Base-by-base conservation (phyloP, 805 yeast genomes). In the Kazachstania bromeliacearum region DNA sequence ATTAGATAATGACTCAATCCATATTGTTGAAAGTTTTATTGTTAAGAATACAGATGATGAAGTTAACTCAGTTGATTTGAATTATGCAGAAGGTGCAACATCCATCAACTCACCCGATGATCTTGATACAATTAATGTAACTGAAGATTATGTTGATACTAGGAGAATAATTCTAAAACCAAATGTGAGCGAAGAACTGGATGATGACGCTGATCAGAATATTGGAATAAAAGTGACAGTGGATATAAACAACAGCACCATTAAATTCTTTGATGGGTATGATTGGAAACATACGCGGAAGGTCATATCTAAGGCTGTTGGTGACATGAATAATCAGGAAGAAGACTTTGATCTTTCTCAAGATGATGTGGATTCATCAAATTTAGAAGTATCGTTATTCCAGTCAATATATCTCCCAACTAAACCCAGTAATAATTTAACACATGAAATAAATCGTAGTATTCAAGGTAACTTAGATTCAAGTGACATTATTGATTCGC, bases 281-380 rank as follows among this genome's bases (percentile, higher is more conserved):
- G 97, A 92, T 48, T 87, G 96, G 94, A 71, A 71, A 37, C 73
- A 74, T 29, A 85, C 97, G 0, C 68, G 94, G 39, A 66, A 65
- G 17, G 66, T 77, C 0, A 78, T 92, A 20, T 63, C 66, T 8
- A 71, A 68, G n/a, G 81, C 84, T 0, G 77, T 88, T 0, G 71
- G 70, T 36, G 60, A 71, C 8, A 71, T 27, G 14, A 27, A 26
- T 14, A 22, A 21, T 5, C 7, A 28, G 12, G 15, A 34, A 20
- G 7, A 7, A 19, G 9, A 14, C 6, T 6, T 8, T 12, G 14
- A 20, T 10, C 15, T 24, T 4, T 21, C 3, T 18, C 5, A 25
- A 7, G 20, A 12, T 12, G 16, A 23, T 5, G 22, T 36, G 7
- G 43, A 33, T 13, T 23, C 24, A 28, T 4, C 15, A 17, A 19